Base-by-base conservation (phyloP, 1,139 yeast genomes). In the Hyphopichia buzzinii region DNA sequence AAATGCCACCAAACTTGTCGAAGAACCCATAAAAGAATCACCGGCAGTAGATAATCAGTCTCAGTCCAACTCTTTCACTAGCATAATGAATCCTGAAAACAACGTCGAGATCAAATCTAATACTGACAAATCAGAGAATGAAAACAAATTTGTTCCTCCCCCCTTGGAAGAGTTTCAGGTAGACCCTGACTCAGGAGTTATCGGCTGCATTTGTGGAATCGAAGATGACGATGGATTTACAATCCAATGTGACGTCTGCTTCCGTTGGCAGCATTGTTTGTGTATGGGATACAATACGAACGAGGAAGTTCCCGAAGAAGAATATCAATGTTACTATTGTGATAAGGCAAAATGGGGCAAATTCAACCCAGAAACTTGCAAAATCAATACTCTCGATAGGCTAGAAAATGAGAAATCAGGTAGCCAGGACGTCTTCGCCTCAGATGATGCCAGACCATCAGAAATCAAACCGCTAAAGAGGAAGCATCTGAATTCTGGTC, bases 141-240 rank as follows among this genome's bases (percentile, higher is more conserved):
- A 36, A n/a, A 33, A 38, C 24, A 14, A 14, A 12, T 15, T 15
- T 7, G 30, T 12, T 10, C 11, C 46, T 13, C 76, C 76, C 1
- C 69, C 71, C 1, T 52, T 71, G 13, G 44, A 40, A 2, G 52
- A 74, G 0, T 83, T 81, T 53, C 74, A 75, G 21, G 88, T 83
- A 1, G 86, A 79, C 44, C 84, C 87, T 2, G 95, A 88, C 54
- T 74, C 89, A 4, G 96, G 96, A 1, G 63, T 81, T 2, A 90
- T 90, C 38, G 88, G 96, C 3, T 90, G 98, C 62, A 78, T 90
- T 4, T 90, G 98, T 66, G 90, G 82, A 1, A 80, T 74, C 46
- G 88, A 82, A 39, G 96, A 90, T 46, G 97, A 90, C 58, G 97
- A 90, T 54, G 97, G 97, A 1, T 88, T 87, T 57, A 89, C 97